Conservation (phyloP, 768 basidiomycete species). For the Amylocystis lapponica region DNA sequence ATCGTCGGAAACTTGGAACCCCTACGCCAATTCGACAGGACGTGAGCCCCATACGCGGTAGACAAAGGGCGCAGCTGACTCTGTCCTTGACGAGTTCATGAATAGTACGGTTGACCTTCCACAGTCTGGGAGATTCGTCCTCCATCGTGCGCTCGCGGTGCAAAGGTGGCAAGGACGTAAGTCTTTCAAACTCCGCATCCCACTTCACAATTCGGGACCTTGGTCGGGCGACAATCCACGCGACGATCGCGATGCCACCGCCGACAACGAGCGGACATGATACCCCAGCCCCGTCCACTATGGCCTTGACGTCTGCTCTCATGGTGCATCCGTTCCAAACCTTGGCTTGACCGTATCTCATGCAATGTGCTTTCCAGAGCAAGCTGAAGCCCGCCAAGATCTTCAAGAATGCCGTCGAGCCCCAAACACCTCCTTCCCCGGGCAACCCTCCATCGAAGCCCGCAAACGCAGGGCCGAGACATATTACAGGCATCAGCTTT, state of each 20-base stretch:
- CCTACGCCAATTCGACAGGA: constrained; percentile 43
- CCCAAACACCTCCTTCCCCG: constrained; percentile 39
- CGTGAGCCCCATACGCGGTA: constrained; percentile 16
- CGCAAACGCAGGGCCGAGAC: constrained; percentile 43
- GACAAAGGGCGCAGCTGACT: constrained; percentile 41
- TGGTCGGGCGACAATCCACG: too few species aligned
- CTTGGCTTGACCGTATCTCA: neutral
- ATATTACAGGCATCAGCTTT: constrained; percentile 86
- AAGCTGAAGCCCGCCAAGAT: constrained; percentile 87
- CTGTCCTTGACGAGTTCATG: constrained; percentile 95
- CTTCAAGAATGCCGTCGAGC: constrained; percentile 74
- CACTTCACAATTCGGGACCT: neutral
- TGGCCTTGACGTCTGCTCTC: constrained; percentile 21
- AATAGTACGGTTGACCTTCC: constrained; percentile 94
- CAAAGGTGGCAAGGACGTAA: constrained; percentile 5
- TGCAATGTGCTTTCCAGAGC: constrained; percentile 33
- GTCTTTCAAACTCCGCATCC: constrained; percentile 53
- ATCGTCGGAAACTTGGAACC: constrained; percentile 89
- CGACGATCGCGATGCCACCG: constrained; percentile 10
- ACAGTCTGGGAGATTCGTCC: constrained; percentile 83
- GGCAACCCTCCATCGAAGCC: constrained; percentile 29
- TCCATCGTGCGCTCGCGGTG: constrained; percentile 39
- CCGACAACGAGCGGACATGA: constrained; percentile 12
- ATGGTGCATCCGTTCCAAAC: constrained; percentile 23
- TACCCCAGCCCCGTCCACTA: constrained; percentile 5